These are phyloP conservation scores for Boletus subparvulus DNA, from an alignment of 768 basidiomycete genomes.

Conservation along the genomic window DNA sequence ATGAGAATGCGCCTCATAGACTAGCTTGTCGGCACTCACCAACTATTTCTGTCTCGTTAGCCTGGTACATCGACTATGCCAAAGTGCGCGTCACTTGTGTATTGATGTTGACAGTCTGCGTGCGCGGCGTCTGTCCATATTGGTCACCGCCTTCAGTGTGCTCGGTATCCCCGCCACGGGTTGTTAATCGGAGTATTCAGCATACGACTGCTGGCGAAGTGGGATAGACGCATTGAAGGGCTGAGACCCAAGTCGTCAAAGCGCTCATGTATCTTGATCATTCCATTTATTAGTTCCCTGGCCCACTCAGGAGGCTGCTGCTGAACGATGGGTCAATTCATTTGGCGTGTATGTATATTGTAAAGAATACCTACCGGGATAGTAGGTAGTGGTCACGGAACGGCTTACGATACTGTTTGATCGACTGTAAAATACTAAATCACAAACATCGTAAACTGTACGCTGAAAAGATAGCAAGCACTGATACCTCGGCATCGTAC, in stretches of 20 bases:
- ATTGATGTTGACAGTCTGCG: conserved; percentile 69
- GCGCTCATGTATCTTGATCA: conserved; percentile 70
- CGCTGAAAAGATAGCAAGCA: neutral
- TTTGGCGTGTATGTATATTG: neutral
- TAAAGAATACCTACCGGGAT: conserved; percentile 25
- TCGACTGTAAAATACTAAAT: conserved; percentile 47
- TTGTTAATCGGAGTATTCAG: conserved; percentile 32
- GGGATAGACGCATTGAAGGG: conserved; percentile 32
- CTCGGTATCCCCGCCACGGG: conserved; percentile 30
- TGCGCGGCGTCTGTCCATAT: conserved; percentile 58
- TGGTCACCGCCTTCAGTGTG: conserved; percentile 47
- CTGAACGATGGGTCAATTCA: conserved; percentile 12
- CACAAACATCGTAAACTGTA: neutral
- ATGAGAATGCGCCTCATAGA: conserved; percentile 42
- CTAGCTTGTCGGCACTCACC: conserved; percentile 33
- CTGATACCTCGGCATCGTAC: conserved; percentile 66
- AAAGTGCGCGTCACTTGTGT: conserved; percentile 68
- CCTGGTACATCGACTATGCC: conserved; percentile 45
- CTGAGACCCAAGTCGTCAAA: conserved; percentile 57
- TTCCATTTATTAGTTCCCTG: conserved; percentile 66
- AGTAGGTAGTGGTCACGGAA: conserved; percentile 70
- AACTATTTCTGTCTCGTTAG: conserved; percentile 37
- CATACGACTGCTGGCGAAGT: too few species aligned
- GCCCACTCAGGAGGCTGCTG: conserved; percentile 78
- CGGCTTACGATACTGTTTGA: conserved; percentile 60